These are phyloP conservation scores for Phalaenopsis hybrid DNA, from an alignment of 116 monocot genomes.

Conservation along the genomic window DNA sequence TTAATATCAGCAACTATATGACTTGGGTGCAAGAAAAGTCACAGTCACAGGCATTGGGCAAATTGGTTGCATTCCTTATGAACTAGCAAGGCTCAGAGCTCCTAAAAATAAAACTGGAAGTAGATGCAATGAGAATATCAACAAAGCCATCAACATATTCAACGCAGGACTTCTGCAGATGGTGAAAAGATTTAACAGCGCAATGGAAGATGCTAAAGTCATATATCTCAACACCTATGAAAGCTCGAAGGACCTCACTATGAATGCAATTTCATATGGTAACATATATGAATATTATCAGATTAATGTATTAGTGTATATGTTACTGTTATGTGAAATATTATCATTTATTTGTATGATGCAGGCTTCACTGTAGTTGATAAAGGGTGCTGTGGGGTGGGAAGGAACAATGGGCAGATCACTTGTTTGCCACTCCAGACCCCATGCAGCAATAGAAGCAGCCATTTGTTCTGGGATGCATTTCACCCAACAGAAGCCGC, in stretches of 20 bases:
- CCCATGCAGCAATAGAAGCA: slow-evolving; percentile 44
- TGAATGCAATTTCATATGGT: slow-evolving; percentile 61
- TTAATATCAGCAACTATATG: slow-evolving; percentile 47
- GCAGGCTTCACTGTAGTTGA: slow-evolving; percentile 57
- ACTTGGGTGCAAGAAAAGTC: slow-evolving; percentile 63
- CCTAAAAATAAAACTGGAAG: neutral
- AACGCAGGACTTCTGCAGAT: slow-evolving; percentile 45
- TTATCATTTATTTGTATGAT: neutral
- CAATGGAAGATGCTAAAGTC: slow-evolving; percentile 41
- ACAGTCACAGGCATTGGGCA: slow-evolving; percentile 44
- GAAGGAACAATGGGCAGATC: slow-evolving; percentile 77
- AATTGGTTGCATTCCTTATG: slow-evolving; percentile 88
- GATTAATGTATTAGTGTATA: neutral
- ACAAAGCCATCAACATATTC: slow-evolving; percentile 47
- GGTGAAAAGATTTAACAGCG: slow-evolving; percentile 41
- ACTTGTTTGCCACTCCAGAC: slow-evolving; percentile 65
- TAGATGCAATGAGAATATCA: slow-evolving; percentile 56
- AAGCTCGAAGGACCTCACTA: slow-evolving; percentile 42
- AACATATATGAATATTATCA: neutral
- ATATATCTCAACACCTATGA: slow-evolving; percentile 50
- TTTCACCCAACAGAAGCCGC: slow-evolving; percentile 75
- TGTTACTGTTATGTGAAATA: neutral
- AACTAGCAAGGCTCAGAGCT: slow-evolving; percentile 42
- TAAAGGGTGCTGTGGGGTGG: slow-evolving; percentile 75
- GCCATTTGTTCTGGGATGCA: slow-evolving; percentile 78